phyloP scores from a whole-genome alignment of 1,139 yeast genomes.

The Nakaseomyces sp. region DNA sequence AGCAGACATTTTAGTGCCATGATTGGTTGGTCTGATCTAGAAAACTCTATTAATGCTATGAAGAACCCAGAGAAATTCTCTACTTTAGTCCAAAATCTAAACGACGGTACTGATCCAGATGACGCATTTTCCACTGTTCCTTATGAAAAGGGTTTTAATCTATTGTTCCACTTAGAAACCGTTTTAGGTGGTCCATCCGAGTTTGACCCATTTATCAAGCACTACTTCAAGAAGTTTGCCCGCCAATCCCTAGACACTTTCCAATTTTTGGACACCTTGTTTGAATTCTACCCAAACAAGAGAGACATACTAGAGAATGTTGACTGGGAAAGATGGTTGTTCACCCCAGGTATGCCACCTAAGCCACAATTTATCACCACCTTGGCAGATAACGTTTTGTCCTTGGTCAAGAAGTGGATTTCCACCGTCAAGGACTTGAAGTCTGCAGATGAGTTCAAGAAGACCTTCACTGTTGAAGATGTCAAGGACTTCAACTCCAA shows the following conservation, averaged over 20 bases:
- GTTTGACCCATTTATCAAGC: constrained; percentile 73
- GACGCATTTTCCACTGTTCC: constrained; percentile 85
- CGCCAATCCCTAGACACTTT: constrained; percentile 70
- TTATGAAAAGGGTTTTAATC: constrained; percentile 81
- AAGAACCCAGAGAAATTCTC: constrained; percentile 47
- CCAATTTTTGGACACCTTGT: constrained; percentile 68
- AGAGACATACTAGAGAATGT: constrained; percentile 44
- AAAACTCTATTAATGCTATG: constrained; percentile 55
- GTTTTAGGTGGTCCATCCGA: constrained; percentile 49
- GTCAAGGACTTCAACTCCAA: constrained; percentile 54
- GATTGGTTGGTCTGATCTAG: constrained; percentile 81
- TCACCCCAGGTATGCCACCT: constrained; percentile 79
- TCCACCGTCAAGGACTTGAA: constrained; percentile 26
- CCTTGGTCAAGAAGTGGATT: constrained; percentile 59
- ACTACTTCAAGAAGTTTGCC: constrained; percentile 62
- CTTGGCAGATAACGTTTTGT: constrained; percentile 63
- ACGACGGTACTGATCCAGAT: constrained; percentile 68
- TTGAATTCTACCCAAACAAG: constrained; percentile 41
- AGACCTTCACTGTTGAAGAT: constrained; percentile 33
- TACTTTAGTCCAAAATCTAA: constrained; percentile 58
- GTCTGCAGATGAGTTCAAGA: constrained; percentile 26
- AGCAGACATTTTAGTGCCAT: constrained; percentile 74
- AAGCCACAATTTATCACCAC: constrained; percentile 73
- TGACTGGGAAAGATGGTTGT: constrained; percentile 83
- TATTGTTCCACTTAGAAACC: constrained; percentile 64